phyloP scores from a whole-genome alignment of 2,329 filamentous ascomycete species.

The Cercospora citrullina region DNA sequence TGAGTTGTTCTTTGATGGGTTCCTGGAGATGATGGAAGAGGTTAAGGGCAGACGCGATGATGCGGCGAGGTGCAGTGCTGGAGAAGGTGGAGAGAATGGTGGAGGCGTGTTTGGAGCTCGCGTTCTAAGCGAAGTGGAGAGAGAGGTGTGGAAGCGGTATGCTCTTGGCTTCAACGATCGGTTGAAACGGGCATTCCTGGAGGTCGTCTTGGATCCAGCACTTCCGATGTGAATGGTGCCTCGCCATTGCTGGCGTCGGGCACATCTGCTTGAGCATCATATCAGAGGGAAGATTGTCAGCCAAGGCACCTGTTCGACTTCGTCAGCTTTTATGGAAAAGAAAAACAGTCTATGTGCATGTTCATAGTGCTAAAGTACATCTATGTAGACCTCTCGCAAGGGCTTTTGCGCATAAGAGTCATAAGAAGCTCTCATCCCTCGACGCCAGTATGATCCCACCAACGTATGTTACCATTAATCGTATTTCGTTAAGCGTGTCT shows the following conservation, averaged over 20 bases:
- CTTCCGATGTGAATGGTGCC: neutral
- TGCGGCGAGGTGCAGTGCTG: neutral
- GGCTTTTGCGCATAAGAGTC: neutral
- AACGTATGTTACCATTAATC: neutral
- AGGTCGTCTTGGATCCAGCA: neutral
- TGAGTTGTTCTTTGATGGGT: neutral
- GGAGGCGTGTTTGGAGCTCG: neutral
- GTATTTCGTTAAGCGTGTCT: neutral
- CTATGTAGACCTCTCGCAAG: neutral
- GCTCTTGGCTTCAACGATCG: neutral
- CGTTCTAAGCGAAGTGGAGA: neutral
- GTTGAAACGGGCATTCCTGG: neutral
- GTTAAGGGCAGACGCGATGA: neutral
- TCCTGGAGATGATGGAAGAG: neutral
- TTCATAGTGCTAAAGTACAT: neutral
- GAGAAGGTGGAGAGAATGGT: neutral
- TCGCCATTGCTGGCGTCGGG: neutral
- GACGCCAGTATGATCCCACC: neutral
- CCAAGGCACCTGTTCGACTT: neutral
- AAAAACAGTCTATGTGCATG: neutral
- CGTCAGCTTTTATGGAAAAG: neutral
- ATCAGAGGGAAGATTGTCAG: neutral
- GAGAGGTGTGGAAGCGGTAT: neutral
- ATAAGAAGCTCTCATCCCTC: neutral
- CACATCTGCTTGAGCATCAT: neutral